Evolutionary conservation across 1,284 basidiomycete genomes (phyloP), one percentile per base, ranked within the genome.

Genomic region (Waitea zeae): DNA sequence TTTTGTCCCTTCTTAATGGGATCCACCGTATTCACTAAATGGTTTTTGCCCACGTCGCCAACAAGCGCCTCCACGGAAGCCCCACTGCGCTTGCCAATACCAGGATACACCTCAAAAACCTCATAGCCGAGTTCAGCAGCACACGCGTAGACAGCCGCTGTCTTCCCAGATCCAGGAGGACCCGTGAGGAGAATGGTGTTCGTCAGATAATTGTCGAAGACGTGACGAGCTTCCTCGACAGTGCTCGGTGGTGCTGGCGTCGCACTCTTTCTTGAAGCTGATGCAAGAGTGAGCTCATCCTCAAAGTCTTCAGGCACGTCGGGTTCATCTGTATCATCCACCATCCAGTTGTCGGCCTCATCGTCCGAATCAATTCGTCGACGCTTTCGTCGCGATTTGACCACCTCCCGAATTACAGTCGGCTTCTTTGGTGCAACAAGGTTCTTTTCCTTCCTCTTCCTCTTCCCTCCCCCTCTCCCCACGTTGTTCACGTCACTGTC

Each of bases 81-180:
- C 2, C 82, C 86, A 30, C 73, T 83, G 15, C 95, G 70, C 47
- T 71, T 81, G 17, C 87, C 87, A 39, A 92, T 78, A 3, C 95
- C 95, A n/a, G 95, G 83, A 54, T 90, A 87, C 6, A 98, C 86
- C 53, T 99, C 95, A 48, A 98, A 96, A 9, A 98, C 76, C 35
- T 95, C 86, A 80, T 84, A 98, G 3, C 82, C 88, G 14, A 98
- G 65, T 53, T 97, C 88, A 30, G 79, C 70, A 3, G 92, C 88
- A 42, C 89, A 92, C 0, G 92, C 90, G 50, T 95, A 87, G 0
- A 96, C 79, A 4, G 88, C 74, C 0, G 88, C 80, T 3, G 89
- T 90, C 58, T 99, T 99, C 17, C 95, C 95, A 31, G 67, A 67
- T 1, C 93, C 95, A 17, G 67, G 57, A 0, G 88, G 86, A 0